Base-by-base conservation (phyloP, 2,329 filamentous ascomycete species). In the Monosporascus sp. region DNA sequence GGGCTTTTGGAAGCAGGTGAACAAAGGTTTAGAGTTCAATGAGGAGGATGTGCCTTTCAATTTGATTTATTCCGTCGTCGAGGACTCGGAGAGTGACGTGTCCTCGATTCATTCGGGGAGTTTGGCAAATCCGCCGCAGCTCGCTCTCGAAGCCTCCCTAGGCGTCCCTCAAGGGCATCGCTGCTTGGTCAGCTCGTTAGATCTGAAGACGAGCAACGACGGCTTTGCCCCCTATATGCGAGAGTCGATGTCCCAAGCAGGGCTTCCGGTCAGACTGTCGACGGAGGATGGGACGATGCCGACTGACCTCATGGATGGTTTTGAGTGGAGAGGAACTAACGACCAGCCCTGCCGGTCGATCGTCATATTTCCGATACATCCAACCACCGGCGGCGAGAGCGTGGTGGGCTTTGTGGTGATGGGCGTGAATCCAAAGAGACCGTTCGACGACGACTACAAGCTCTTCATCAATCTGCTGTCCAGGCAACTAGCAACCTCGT, bases 361-460 rank as follows among this genome's bases (percentile, higher is more conserved):
- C 17, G 87, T 93, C 5, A 78, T 93, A 2, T 89, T 90, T 63
- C 89, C 90, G 0, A 86, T 95, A 17, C 85, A 91, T 61, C 87
- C 89, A 0, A 92, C 87, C 0, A 88, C 75, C 0, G 77, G 84
- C 2, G 85, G 84, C 3, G 88, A 91, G 52, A 80, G 79, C 2
- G 85, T 88, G 1, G 79, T 91, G 1, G 90, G 89, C 1, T 94
- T 94, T 63, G 77, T 94, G 8, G 80, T 94, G 3, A 77, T 94
- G 67, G 90, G 89, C 4, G 76, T 89, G 9, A 95, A 95, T 65
- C 88, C 90, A 2, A 77, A 88, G 43, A 78, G 89, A 49, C 89
- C 87, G 0, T 94, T 89, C 61, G 88, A 94, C 61, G 85, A 88
- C 38, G 89, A 93, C 59, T 94, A 93, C 63, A 82, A 83, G 57